These are phyloP conservation scores for Alternaria tenuissima DNA, from an alignment of 2,329 filamentous ascomycete genomes.

Conservation along the genomic window DNA sequence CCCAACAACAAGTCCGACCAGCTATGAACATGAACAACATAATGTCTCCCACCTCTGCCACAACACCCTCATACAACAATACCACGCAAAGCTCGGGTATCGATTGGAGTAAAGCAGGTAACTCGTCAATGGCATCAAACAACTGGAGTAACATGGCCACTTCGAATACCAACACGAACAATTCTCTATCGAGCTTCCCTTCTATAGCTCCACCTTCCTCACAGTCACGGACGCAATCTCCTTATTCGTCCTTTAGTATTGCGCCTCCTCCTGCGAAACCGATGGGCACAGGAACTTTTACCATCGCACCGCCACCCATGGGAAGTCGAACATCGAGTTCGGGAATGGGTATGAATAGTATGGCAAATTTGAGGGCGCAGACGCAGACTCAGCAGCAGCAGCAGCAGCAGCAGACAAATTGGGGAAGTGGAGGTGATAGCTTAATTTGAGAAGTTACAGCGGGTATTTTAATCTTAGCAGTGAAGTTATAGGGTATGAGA, in stretches of 20 bases:
- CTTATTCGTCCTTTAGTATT: conserved; percentile 49
- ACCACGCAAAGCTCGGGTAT: conserved; percentile 30
- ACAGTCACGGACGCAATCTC: conserved; percentile 30
- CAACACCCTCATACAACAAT: conserved; percentile 34
- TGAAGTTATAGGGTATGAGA: too few species aligned
- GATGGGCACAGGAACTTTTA: conserved; percentile 26
- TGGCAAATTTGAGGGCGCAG: conserved; percentile 36
- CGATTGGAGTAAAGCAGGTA: conserved; percentile 43
- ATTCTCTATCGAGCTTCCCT: conserved; percentile 54
- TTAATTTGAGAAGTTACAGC: conserved; percentile 30
- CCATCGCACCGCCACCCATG: conserved; percentile 40
- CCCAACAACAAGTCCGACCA: conserved; percentile 49
- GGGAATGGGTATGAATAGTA: conserved; percentile 38
- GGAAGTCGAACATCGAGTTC: conserved; percentile 26
- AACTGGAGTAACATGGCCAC: conserved; percentile 31
- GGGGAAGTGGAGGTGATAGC: conserved; percentile 38
- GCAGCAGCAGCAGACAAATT: conserved; percentile 28
- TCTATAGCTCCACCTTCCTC: conserved; percentile 61
- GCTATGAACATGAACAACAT: conserved; percentile 47
- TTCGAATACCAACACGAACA: conserved; percentile 24
- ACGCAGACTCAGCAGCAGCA: conserved; percentile 31
- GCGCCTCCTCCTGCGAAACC: conserved; percentile 47
- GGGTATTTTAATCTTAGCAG: too few species aligned
- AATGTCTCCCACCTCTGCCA: conserved; percentile 28
- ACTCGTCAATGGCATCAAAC: conserved; percentile 27